Conservation (phyloP, 208 protist species). For the Histomonas meleagridis region DNA sequence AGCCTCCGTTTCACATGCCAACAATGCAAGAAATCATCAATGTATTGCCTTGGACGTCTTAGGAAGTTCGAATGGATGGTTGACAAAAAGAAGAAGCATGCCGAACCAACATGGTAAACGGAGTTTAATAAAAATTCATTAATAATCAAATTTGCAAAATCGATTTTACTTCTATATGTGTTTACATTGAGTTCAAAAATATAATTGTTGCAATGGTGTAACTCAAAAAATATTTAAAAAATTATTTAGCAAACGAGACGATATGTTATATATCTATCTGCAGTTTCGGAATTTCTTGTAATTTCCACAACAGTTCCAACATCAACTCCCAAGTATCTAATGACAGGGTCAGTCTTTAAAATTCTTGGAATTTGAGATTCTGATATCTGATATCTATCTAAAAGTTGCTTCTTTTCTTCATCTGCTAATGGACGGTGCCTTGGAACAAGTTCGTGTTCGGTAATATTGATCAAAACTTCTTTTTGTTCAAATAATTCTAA, state of each 20-base stretch:
- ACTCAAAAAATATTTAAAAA: no score
- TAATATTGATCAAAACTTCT: slow-evolving; percentile 88
- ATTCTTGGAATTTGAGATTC: slow-evolving; percentile 82
- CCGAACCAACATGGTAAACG: slow-evolving; percentile 35
- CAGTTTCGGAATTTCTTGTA: slow-evolving; percentile 79
- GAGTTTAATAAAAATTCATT: no score
- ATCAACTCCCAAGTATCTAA: slow-evolving; percentile 77
- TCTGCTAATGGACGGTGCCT: slow-evolving; percentile 71
- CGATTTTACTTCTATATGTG: no score
- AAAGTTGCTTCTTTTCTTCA: slow-evolving; percentile 51
- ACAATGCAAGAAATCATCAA: slow-evolving; percentile 2
- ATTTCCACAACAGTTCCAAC: slow-evolving; percentile 76
- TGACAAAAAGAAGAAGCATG: slow-evolving; percentile 32
- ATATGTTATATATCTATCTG: slow-evolving; percentile 91
- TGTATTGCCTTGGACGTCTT: slow-evolving; percentile 32
- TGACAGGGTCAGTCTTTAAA: slow-evolving; percentile 76
- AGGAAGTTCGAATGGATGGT: slow-evolving; percentile 11
- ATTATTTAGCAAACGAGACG: slow-evolving; percentile 75
- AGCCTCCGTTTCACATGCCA: slow-evolving; percentile 29
- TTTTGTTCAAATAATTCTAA: slow-evolving; percentile 80
- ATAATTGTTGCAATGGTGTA: no score
- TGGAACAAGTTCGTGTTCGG: slow-evolving; percentile 83
- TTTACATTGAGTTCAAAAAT: no score
- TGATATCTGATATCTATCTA: slow-evolving; percentile 64
- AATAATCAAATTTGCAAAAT: no score